A percentile compares a stretch with the other conserved stretches of the same genome.
phyloP scores from a whole-genome alignment of 2,329 filamentous ascomycete genomes.

The Neobulgaria alba region DNA sequence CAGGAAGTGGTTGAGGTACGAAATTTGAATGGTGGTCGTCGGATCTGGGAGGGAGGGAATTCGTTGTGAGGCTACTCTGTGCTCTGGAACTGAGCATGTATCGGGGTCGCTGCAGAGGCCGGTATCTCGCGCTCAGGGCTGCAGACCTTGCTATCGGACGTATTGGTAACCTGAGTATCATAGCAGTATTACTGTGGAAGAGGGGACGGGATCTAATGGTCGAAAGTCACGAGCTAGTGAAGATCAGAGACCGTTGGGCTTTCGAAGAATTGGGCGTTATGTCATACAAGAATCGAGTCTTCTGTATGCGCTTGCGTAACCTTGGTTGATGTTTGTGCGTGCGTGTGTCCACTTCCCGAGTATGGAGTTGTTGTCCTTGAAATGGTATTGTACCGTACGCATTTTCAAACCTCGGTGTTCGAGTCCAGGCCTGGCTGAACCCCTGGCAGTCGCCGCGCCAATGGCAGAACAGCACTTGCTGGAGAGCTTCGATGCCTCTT shows the following conservation, averaged over 20 bases:
- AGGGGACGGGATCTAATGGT: background rate
- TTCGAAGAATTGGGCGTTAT: background rate
- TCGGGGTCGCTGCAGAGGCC: background rate
- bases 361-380: no score
- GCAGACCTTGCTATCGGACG: background rate
- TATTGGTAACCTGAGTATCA: background rate
- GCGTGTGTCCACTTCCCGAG: no score
- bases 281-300: background rate
- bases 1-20: constrained; percentile 2
- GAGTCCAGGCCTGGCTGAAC: no score
- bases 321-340: no score
- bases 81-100: background rate
- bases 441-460: no score
- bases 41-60: constrained; percentile 2
- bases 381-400: no score
- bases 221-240: background rate
- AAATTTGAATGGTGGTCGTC: constrained; percentile 23
- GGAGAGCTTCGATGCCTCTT: no score
- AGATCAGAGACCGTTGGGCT: background rate
- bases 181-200: background rate
- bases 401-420: no score
- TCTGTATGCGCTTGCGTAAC: no score
- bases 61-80: background rate
- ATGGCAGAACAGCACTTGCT: no score
- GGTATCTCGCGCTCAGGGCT: background rate